Evolutionary conservation across 495 filamentous ascomycete genomes (phyloP).

Genomic region (Pseudoneurospora amorphoporcata): DNA sequence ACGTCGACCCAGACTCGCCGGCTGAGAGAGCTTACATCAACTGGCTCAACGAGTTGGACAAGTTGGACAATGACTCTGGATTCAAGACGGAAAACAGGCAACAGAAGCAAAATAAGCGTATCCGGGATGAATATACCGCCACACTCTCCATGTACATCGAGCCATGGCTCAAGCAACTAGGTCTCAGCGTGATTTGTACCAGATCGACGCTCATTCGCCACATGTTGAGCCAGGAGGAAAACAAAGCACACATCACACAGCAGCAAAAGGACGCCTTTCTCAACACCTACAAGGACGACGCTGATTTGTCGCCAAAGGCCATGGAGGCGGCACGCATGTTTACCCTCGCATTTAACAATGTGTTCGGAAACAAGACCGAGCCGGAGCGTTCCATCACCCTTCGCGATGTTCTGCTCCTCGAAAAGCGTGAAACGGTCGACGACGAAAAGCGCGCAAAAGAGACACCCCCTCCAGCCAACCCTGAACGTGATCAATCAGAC

Average conservation of each 20-base stretch:
- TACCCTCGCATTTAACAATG: constrained; percentile 33
- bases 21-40: constrained; percentile 33
- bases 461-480: constrained; percentile 16
- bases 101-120: constrained; percentile 29
- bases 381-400: constrained; percentile 22
- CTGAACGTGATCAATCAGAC: constrained; percentile 5
- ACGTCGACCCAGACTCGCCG: constrained; percentile 30
- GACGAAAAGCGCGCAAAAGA: constrained; percentile 38
- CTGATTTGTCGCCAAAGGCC: constrained; percentile 23
- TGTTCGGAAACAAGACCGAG: constrained; percentile 21
- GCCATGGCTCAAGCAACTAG: constrained; percentile 32
- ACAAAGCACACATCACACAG: constrained; percentile 31
- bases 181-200: constrained; percentile 27
- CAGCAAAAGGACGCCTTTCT: constrained; percentile 33
- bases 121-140: constrained; percentile 33
- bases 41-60: constrained; percentile 39
- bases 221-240: constrained; percentile 27
- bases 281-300: constrained; percentile 25
- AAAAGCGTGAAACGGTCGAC: constrained; percentile 32
- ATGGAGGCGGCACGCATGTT: constrained; percentile 27
- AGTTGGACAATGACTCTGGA: constrained; percentile 37
- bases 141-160: constrained; percentile 35
- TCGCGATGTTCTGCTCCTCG: constrained; percentile 32
- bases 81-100: constrained; percentile 33
- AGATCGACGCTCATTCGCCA: constrained; percentile 34